Evolutionary conservation across 345 rosid genomes (phyloP), one percentile per base, ranked within the genome.

Genomic region (Eucalyptus urophylla): DNA sequence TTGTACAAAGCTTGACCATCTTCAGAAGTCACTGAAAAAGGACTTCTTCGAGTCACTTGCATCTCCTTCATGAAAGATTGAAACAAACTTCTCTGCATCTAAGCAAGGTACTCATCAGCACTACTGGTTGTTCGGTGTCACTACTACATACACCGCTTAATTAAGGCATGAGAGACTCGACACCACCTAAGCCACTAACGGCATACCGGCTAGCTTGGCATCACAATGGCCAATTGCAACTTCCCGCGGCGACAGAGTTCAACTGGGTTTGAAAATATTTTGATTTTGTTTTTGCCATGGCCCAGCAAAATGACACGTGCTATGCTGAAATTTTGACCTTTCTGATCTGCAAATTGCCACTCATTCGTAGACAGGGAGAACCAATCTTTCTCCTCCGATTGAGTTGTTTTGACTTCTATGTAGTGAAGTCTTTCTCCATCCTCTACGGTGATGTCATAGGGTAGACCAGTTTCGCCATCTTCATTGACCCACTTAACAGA

Each of bases 401-500:
- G 93, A 8, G 99, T 97, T 22, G 99, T 94, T 91, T 97, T 97
- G 53, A 97, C 99, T 93, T 97, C 99, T 24, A 97, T 88, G 88
- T 95, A 97, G 67, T 90, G 92, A n/a, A 40, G 86, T 56, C 45
- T 24, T 88, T 90, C 92, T 89, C 90, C 86, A 92, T 86, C 94
- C 81, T 89, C 93, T 8, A 94, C 87, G 80, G 94, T 76, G 56
- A 97, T 92, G 91, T 97, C 99, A 60, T 95, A 97, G 49, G 99
- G 99, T 89, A 93, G 90, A 62, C 98, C 98, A 7, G 97, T 95
- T 93, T 97, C 99, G 10, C 88, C 89, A 80, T 90, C 94, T 89
- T 94, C 95, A 80, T 97, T 97, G 67, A 97, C 96, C 99, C 99
- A 97, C 87, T 90, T 94, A 88, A 97, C 97, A 29, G 87, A 89